These are phyloP conservation scores for Trifolium dubium DNA, from an alignment of 306 rosid species.

Conservation along the genomic window DNA sequence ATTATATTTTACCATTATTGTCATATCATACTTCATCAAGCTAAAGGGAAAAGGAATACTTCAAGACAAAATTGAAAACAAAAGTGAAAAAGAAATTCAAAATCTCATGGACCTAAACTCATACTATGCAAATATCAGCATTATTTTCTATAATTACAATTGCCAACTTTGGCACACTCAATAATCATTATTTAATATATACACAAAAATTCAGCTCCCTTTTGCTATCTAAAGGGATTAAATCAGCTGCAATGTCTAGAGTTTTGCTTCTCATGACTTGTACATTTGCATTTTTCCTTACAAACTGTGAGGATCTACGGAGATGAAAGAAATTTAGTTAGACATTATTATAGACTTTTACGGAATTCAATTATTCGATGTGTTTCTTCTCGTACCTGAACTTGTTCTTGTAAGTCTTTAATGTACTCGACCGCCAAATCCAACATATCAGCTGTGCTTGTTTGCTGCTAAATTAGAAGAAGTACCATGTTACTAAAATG, in stretches of 20 bases:
- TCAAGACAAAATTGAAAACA: background rate
- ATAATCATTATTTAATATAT: background rate
- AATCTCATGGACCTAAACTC: slow-evolving; percentile 27
- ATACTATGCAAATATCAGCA: slow-evolving; percentile 25
- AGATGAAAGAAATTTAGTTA: slow-evolving; percentile 33
- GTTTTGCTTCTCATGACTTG: slow-evolving; percentile 52
- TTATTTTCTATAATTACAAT: slow-evolving; percentile 45
- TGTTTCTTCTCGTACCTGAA: slow-evolving; percentile 60
- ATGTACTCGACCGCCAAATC: slow-evolving; percentile 77
- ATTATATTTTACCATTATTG: no score
- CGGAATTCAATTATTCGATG: slow-evolving; percentile 16
- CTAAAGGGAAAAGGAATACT: slow-evolving; percentile 5
- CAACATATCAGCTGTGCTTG: slow-evolving; percentile 86
- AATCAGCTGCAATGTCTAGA: slow-evolving; percentile 39
- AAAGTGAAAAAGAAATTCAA: background rate
- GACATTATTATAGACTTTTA: slow-evolving; percentile 19
- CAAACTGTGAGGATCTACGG: slow-evolving; percentile 70
- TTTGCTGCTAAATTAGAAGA: slow-evolving; percentile 62
- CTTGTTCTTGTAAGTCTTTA: slow-evolving; percentile 75
- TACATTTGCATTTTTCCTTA: slow-evolving; percentile 72
- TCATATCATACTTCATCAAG: background rate
- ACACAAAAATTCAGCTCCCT: slow-evolving; percentile 29
- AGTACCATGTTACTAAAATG: slow-evolving; percentile 19
- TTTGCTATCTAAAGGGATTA: slow-evolving; percentile 47
- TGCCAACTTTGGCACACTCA: slow-evolving; percentile 31